Base-by-base conservation (phyloP, 495 filamentous ascomycete species). In the Trichoderma orchidacearum region DNA sequence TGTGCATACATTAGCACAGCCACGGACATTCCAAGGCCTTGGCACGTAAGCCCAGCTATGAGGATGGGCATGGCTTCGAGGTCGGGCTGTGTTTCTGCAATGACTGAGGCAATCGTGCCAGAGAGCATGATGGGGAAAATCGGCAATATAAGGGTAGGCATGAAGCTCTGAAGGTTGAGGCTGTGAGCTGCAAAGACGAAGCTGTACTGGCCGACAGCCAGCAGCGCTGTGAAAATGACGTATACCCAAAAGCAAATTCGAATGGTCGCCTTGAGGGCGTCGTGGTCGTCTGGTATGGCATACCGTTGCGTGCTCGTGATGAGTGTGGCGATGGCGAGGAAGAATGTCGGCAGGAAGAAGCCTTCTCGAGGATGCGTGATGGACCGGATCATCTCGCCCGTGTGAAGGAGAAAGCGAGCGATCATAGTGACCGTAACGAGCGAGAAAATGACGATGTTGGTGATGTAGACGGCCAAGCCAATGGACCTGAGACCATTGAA, bases 321-420 rank as follows among this genome's bases (percentile, higher is more conserved):
- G 57, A 86, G 77, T 21, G 81, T 81, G 13, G 83, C 80, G 11
- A 85, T 54, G 3, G 80, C 80, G 9, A 89, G 75, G 60, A 79
- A 84, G 60, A 86, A 82, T n/a, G 82, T 82, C 28, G 80, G 75
- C 41, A 86, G 74, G 72, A 86, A 87, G 30, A 87, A 76, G 3
- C 79, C 78, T 61, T 89, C 85, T 5, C 75, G 69, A 1, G 83
- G 80, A 51, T 84, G 80, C 1, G 71, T 73, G 54, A 87, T 67
- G 12, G 84, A 83, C 30, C 75, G 65, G 12, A 72, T 66, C 25
- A 86, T 58, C 3, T 77, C 75, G 15, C 70, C 69, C 12, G 67
- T 69, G 60, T 78, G 75, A 18, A 80, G 62, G 13, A 75, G 61
- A 66, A 86, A 87, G 56, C 85, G 79, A 1, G 75, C 65, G 6